A percentile compares a stretch with the other conserved stretches of the same genome.
Conservation (phyloP, 2,329 filamentous ascomycete genomes). For the Calonectria hongkongensis region DNA sequence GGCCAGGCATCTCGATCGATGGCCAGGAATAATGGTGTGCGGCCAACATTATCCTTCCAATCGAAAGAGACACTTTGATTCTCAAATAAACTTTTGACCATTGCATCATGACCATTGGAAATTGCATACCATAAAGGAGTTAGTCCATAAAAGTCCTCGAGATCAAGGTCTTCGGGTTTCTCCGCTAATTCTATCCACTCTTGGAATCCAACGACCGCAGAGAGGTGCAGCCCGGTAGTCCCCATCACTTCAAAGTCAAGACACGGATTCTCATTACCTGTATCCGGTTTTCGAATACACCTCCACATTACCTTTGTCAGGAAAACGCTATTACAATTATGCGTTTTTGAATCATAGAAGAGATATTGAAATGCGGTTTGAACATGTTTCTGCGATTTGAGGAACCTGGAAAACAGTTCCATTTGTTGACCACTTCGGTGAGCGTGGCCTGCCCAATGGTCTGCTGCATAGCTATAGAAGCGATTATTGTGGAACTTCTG, state of each 20-base stretch:
- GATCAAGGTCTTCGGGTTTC: not conserved
- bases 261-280: no score
- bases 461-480: slow-evolving; percentile 39
- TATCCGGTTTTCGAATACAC: no score
- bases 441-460: slow-evolving; percentile 40
- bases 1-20: not conserved
- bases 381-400: not conserved
- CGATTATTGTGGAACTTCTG: no score
- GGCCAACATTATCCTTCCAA: not conserved
- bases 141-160: not conserved
- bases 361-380: not conserved
- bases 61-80: not conserved
- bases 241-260: no score
- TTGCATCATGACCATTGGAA: not conserved
- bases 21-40: not conserved
- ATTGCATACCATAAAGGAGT: not conserved
- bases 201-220: not conserved
- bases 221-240: not conserved
- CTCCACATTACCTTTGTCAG: no score
- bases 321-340: no score
- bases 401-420: slow-evolving; percentile 1
- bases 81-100: not conserved
- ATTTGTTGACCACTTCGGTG: not conserved
- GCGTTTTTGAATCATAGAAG: no score
- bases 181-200: not conserved